A percentile compares a stretch with the other conserved stretches of the same genome.
phyloP scores from a whole-genome alignment of 768 basidiomycete genomes.

The Collybiopsis confluens region DNA sequence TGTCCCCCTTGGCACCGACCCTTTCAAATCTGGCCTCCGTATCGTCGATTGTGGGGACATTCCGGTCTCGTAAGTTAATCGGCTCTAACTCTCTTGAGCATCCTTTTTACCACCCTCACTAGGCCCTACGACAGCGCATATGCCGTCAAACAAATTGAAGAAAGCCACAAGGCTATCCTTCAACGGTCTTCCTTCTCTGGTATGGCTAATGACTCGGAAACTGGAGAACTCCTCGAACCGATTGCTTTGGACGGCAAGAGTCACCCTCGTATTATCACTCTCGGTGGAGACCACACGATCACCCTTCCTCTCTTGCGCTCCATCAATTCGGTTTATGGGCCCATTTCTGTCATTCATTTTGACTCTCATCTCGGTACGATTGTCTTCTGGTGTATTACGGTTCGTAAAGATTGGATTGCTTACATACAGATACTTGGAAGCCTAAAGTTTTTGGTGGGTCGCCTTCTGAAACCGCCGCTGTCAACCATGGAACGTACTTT shows the following conservation, averaged over 20 bases:
- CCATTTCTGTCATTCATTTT: conserved; percentile 82
- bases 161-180: conserved; percentile 66
- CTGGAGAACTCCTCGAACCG: conserved; percentile 52
- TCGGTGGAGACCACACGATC: conserved; percentile 85
- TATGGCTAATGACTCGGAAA: conserved; percentile 58
- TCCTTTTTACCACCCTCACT: background rate
- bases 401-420: background rate
- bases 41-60: conserved; percentile 79
- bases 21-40: conserved; percentile 62
- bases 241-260: conserved; percentile 67
- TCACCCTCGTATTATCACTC: conserved; percentile 75
- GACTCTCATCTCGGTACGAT: conserved; percentile 63
- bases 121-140: conserved; percentile 69
- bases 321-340: conserved; percentile 71
- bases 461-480: conserved; percentile 64
- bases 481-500: conserved; percentile 90
- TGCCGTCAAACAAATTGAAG: conserved; percentile 73
- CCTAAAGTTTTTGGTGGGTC: conserved; percentile 72
- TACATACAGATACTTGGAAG: conserved; percentile 61
- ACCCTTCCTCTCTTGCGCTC: conserved; percentile 61
- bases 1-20: conserved; percentile 68
- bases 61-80: conserved; percentile 49
- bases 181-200: conserved; percentile 60
- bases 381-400: conserved; percentile 12
- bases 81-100: background rate